These are phyloP conservation scores for Exsudoporus frostii DNA, from an alignment of 768 basidiomycete genomes.

Conservation along the genomic window DNA sequence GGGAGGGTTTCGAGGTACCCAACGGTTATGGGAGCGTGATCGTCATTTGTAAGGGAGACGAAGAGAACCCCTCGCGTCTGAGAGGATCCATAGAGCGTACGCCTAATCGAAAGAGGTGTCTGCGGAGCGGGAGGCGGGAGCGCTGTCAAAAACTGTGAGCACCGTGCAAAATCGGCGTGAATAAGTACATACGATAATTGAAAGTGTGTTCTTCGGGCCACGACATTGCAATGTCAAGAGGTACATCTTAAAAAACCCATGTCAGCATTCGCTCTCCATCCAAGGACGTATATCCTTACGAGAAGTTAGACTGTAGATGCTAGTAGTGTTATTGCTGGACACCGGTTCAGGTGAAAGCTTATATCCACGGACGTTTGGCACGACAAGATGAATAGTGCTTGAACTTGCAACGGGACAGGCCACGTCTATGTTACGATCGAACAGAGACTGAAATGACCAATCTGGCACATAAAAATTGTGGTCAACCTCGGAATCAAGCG, in stretches of 20 bases:
- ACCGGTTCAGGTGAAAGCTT: conserved; percentile 53
- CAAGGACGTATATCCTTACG: conserved; percentile 33
- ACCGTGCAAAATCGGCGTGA: not conserved
- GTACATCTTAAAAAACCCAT: conserved; percentile 17
- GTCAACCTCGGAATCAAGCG: conserved; percentile 1
- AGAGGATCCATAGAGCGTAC: conserved; percentile 69
- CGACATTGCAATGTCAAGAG: conserved; percentile 54
- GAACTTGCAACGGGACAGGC: conserved; percentile 68
- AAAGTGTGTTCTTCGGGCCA: conserved; percentile 54
- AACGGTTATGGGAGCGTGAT: conserved; percentile 41
- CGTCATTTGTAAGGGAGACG: conserved; percentile 58
- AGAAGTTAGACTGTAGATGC: conserved; percentile 46
- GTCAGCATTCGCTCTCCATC: not conserved
- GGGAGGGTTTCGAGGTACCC: conserved; percentile 92
- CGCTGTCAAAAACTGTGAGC: conserved; percentile 28
- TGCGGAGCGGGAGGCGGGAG: conserved; percentile 37
- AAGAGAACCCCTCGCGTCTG: conserved; percentile 76
- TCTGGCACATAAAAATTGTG: conserved; percentile 39
- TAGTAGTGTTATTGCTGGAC: conserved; percentile 32
- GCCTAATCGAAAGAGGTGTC: conserved; percentile 55
- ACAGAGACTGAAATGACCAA: conserved; percentile 70
- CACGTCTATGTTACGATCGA: conserved; percentile 59
- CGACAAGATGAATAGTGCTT: conserved; percentile 50
- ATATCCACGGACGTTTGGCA: conserved; percentile 44
- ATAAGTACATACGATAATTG: conserved; percentile 49